Conservation (phyloP, 495 filamentous ascomycete species). For the Annulohypoxylon nitens region DNA sequence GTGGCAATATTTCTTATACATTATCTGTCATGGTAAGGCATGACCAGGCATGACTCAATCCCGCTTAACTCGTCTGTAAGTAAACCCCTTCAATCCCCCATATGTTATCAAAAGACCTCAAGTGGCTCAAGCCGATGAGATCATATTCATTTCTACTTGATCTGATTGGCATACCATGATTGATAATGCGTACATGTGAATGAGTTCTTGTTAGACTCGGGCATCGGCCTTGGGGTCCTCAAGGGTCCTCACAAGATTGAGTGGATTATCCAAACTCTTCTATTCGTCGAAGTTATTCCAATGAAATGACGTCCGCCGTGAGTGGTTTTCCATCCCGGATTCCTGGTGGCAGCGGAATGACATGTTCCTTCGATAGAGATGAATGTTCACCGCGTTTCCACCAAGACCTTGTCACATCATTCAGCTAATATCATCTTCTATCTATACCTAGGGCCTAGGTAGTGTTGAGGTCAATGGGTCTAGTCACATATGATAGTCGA, state of each 20-base stretch:
- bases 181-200: conserved; percentile 31
- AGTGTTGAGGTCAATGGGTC: conserved; percentile 13
- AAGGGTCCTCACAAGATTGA: conserved; percentile 32
- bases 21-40: conserved; percentile 5
- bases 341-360: conserved; percentile 10
- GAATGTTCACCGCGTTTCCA: conserved; percentile 36
- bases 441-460: background rate
- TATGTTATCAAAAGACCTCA: background rate
- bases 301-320: conserved; percentile 20
- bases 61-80: background rate
- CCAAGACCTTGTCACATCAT: conserved; percentile 4
- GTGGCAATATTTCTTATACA: conserved; percentile 2
- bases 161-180: conserved; percentile 28
- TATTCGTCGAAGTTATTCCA: conserved; percentile 28
- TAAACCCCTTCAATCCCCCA: background rate
- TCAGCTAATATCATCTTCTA: background rate
- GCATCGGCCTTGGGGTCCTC: conserved; percentile 25
- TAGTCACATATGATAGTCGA: conserved; percentile 20
- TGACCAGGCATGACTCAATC: background rate
- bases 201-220: conserved; percentile 30
- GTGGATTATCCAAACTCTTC: conserved; percentile 14
- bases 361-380: conserved; percentile 5
- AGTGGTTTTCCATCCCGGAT: conserved; percentile 17
- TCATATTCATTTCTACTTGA: background rate
- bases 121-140: background rate